These are phyloP conservation scores for Phytopythium sindhum DNA, from an alignment of 352 stramenopile species.

Conservation along the genomic window DNA sequence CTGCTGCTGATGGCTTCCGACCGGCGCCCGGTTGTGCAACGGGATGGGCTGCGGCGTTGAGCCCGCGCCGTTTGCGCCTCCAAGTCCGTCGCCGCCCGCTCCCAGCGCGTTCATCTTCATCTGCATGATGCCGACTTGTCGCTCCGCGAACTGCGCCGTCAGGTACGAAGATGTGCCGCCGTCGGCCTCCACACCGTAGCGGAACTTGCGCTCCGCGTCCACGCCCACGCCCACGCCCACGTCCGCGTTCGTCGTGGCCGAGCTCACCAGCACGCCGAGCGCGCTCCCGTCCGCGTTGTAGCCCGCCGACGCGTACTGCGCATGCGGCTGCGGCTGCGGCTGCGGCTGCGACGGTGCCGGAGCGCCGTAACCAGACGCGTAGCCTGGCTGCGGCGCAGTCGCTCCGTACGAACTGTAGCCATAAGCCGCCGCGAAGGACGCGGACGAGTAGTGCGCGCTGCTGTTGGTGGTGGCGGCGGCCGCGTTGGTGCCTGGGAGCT, in stretches of 20 bases:
- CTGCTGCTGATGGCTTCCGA: not conserved
- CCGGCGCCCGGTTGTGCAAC: not conserved
- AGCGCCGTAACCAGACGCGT: constrained; percentile 23
- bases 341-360: constrained; percentile 28
- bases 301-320: constrained; percentile 8
- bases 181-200: constrained; percentile 15
- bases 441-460: constrained; percentile 26
- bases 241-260: constrained; percentile 30
- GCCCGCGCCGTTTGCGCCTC: constrained; percentile 6
- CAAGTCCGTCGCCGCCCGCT: not conserved
- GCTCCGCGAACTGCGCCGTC: constrained; percentile 24
- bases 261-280: constrained; percentile 55
- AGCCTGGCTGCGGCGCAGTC: constrained; percentile 13
- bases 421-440: constrained; percentile 28
- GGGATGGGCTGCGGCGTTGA: not conserved
- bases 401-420: constrained; percentile 34
- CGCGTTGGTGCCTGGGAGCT: not conserved
- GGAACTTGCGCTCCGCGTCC: constrained; percentile 34
- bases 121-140: constrained; percentile 37
- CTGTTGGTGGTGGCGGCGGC: constrained; percentile 6
- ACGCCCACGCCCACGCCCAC: constrained; percentile 22
- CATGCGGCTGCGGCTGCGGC: constrained; percentile 20
- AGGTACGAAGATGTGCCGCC: constrained; percentile 8
- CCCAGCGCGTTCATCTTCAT: constrained; percentile 23
- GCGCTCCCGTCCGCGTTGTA: constrained; percentile 36